phyloP scores from a whole-genome alignment of 1,139 yeast genomes.

The Wickerhamomyces sp. region DNA sequence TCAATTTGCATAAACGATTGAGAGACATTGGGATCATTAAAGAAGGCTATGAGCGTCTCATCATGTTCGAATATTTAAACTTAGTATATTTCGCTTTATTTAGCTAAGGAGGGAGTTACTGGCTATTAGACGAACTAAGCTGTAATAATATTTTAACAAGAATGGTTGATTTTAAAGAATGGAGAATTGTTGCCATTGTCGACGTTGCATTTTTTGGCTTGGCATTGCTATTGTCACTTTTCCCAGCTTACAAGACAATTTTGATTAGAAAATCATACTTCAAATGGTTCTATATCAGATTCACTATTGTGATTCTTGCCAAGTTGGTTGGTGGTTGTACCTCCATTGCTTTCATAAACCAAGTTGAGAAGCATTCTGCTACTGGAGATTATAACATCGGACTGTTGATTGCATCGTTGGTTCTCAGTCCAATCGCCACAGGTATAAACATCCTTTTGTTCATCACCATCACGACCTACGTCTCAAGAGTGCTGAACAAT shows the following conservation, averaged over 20 bases:
- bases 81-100: too few species aligned
- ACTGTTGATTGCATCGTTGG: conserved; percentile 1
- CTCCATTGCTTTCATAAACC: conserved; percentile 1
- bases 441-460: conserved; percentile 1
- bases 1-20: too few species aligned
- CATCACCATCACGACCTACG: not conserved
- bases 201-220: conserved; percentile 2
- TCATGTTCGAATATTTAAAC: too few species aligned
- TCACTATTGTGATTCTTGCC: not conserved
- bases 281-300: conserved; percentile 5
- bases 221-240: not conserved
- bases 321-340: conserved; percentile 3
- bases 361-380: not conserved
- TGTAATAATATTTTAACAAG: too few species aligned
- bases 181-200: conserved; percentile 4
- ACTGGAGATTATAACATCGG: not conserved
- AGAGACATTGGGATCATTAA: too few species aligned
- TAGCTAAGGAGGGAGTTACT: too few species aligned
- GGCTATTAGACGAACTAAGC: too few species aligned
- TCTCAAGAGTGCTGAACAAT: not conserved
- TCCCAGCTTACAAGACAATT: conserved; percentile 1
- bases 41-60: too few species aligned
- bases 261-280: conserved; percentile 1
- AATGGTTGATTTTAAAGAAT: not conserved
- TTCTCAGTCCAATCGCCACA: not conserved